Evolutionary conservation across 2,329 filamentous ascomycete species (phyloP), one percentile per base, ranked within the genome.

Genomic region (Epichloe hybrida): DNA sequence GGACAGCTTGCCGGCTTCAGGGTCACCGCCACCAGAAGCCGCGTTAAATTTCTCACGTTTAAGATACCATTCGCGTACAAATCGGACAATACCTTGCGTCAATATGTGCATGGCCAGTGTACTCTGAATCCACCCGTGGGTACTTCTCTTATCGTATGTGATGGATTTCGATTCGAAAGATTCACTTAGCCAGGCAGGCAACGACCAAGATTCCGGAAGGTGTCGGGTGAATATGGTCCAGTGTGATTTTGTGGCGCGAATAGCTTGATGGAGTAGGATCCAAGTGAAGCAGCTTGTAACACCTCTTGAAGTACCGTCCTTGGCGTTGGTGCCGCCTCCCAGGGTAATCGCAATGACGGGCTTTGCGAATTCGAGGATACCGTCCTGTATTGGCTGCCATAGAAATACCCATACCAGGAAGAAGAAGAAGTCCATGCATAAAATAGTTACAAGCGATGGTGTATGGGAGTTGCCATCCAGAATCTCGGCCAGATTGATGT

Each of bases 311-410:
- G 83, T 81, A 48, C 83, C 81, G 53, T 83, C 79, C 57, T 76
- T 78, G 7, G 81, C 80, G 55, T 77, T 81, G 7, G 81, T 84
- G 53, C 88, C 88, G 53, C 89, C 90, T 55, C 90, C 90, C 11
- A 96, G 72, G 0, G 89, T 94, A 52, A 95, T 81, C 52, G 90
- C 90, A 62, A 96, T 94, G 63, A 95, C 88, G 52, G 91, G 87
- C 67, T 96, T 91, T 53, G 90, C 88, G 49, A 95, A 77, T 64
- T 96, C 90, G 58, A 96, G 75, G 52, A 91, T 84, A 62, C 94
- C 84, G 62, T 88, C 87, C 64, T 95, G 90, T 55, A 91, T 79
- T 52, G 88, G 88, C 35, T 83, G 82, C 86, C 86, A 94, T 54
- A 95, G 76, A 58, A 93, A 86, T 45, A 95, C 74, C 87, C 89